Base-by-base conservation (phyloP, 2,329 filamentous ascomycete species). In the Paecilomyces sp. region DNA sequence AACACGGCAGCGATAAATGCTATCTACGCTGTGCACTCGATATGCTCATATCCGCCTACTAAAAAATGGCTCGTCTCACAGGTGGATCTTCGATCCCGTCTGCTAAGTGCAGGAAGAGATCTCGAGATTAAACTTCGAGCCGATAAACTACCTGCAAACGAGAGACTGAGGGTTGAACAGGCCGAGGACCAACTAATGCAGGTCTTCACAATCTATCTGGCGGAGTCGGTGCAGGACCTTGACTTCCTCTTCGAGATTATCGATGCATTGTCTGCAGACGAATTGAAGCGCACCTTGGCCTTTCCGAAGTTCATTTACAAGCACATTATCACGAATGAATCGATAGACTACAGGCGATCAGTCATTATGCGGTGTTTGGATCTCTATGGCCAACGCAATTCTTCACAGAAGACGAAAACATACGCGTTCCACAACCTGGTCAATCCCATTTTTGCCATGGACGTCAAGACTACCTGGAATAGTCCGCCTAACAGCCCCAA, bases 381-480 rank as follows among this genome's bases (percentile, higher is more conserved):
- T 59, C 81, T 92, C 0, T 99, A 97, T 72, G 88, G 90, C 6
- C 85, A 87, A 56, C 91, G 88, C 69, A 85, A 81, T 54, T 90
- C 88, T 12, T 87, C 89, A 0, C 94, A 97, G 74, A 92, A 89
- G 78, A 90, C 91, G 53, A 99, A 99, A 75, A 89, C 92, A 57
- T 99, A 96, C 73, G 80, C 95, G 36, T 87, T 99, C 70, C 91
- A 91, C 71, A 88, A 96, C 72, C 83, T 99, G 33, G 90, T 97
- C 64, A 99, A 97, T 68, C 95, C 94, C 0, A 96, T 97, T 47
- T 85, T 99, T 58, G 92, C 93, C 2, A 96, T 93, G 89, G 94
- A 99, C 75, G 88, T 96, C 47, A 93, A 94, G 85, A 86, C 88
- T 25, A 88, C 89, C 60, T 94, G 91, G 73, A 82, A 84, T 31